phyloP scores from a whole-genome alignment of 495 filamentous ascomycete species.

The Neurospora cerealis region DNA sequence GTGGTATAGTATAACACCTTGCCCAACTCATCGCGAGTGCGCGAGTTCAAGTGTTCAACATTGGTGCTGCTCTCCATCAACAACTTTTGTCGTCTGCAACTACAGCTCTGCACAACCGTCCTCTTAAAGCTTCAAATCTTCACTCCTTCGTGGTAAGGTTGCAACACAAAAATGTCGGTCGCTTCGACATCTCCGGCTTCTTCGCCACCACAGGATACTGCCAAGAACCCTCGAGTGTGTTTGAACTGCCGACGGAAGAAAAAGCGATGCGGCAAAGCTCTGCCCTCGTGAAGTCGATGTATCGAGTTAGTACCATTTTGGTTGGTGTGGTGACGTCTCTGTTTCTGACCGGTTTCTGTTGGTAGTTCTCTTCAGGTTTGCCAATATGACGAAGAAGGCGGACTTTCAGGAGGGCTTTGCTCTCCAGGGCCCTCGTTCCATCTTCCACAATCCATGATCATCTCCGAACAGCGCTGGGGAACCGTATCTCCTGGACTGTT shows the following conservation, averaged over 20 bases:
- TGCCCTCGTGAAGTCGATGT: constrained; percentile 17
- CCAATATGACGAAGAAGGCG: constrained; percentile 17
- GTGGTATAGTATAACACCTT: background rate
- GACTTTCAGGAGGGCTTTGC: constrained; percentile 1
- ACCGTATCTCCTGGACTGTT: constrained; percentile 12
- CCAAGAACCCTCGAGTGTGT: constrained; percentile 18
- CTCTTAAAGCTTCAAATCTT: background rate
- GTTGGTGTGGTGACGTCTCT: background rate
- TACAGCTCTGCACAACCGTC: background rate
- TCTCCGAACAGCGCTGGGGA: constrained; percentile 2
- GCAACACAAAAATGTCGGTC: constrained; percentile 13
- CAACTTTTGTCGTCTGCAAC: background rate
- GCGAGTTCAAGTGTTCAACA: background rate
- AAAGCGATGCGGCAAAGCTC: constrained; percentile 19
- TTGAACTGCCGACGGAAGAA: constrained; percentile 19
- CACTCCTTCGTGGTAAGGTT: background rate
- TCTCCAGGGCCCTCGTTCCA: background rate
- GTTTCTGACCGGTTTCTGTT: constrained; percentile 1
- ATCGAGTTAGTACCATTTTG: constrained; percentile 11
- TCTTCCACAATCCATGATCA: constrained; percentile 5
- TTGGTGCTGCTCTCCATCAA: background rate
- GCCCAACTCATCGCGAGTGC: background rate
- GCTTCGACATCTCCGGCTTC: constrained; percentile 13
- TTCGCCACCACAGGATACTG: constrained; percentile 5
- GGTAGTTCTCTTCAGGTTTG: constrained; percentile 14